Evolutionary conservation across 208 protist species (phyloP), one percentile per base, ranked within the genome.

Genomic region (Leishmania arabica): DNA sequence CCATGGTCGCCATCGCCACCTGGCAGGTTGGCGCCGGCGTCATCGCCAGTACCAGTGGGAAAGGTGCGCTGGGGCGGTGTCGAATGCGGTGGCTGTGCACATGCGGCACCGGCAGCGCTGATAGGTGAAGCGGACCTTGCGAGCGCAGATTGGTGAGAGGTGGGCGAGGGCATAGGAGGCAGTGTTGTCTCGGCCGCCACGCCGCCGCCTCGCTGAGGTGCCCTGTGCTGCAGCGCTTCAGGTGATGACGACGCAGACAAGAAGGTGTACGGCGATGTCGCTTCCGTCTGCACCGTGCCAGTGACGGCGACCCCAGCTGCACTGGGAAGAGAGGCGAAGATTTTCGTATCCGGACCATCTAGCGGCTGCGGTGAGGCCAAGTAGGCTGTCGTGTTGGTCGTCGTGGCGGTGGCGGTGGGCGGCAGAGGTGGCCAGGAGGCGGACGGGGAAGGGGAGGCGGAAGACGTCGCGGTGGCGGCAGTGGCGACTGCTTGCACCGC

Each of bases 341-440:
- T 24, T 13, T 19, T 76, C 42, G 72, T 17, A n/a, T 24, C 72
- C 15, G 19, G 72, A 62, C 13, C 51, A 60, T 45, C 72, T 6
- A 54, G 51, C 19, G n/a, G 45, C 31, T 76, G 72, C 51, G 72
- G 72, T 7, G 51, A 40, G 27, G 72, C 72, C 31, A 62, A 45
- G 34, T 17, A 76, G n/a, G 51, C 47, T 60, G 31, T 78, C 40
- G 19, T 53, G 56, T 17, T 69, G 19, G 75, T 69, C 34, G 75
- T 47, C 54, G 75, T 51, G n/a, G 24, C 11, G 31, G 54, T n/a
- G 19, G 24, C 19, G 2, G 74, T 40, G 34, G 58, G 37, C 40
- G 76, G 60, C 42, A 78, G 6, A 37, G 58, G 75, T 53, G 76
- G 76, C 76, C 76, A 79, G n/a, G 76, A 60, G 15, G 76, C 45